Conservation (phyloP, 2,329 filamentous ascomycete species). For the Cytospora paraplurivora region DNA sequence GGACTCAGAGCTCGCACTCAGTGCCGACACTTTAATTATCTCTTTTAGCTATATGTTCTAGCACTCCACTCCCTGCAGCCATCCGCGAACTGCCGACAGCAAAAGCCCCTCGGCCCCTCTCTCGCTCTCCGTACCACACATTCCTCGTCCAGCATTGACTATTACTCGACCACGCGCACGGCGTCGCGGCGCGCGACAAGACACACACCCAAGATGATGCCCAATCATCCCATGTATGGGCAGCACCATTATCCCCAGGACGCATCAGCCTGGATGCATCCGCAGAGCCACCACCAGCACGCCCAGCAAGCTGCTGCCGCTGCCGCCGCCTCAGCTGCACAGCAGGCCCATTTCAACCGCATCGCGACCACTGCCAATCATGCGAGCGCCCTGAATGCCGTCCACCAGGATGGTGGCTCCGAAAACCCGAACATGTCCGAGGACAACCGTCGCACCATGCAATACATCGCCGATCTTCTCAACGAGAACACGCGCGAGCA, state of each 20-base stretch:
- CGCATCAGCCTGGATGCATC: constrained; percentile 69
- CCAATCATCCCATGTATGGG: constrained; percentile 65
- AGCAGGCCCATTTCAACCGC: constrained; percentile 71
- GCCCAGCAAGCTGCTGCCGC: constrained; percentile 53
- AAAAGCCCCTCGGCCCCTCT: constrained; percentile 4
- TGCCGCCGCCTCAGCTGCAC: constrained; percentile 54
- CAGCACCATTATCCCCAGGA: constrained; percentile 68
- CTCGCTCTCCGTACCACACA: not conserved
- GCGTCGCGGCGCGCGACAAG: constrained; percentile 23
- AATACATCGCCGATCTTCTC: constrained; percentile 88
- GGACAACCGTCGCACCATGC: constrained; percentile 89
- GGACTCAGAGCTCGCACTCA: not conserved
- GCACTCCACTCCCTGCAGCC: not conserved
- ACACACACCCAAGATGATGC: constrained; percentile 55
- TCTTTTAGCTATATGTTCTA: not conserved
- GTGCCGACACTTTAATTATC: not conserved
- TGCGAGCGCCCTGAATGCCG: constrained; percentile 46
- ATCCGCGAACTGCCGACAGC: not conserved
- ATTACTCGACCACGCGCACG: constrained; percentile 14
- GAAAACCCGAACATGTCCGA: constrained; percentile 71
- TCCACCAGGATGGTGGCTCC: constrained; percentile 58
- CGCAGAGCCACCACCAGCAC: constrained; percentile 62
- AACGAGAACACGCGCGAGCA: constrained; percentile 86
- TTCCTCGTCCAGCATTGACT: not conserved
- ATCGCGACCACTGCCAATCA: constrained; percentile 68